These are phyloP conservation scores for Leccinum ochraceum DNA, from an alignment of 768 basidiomycete species.

Conservation along the genomic window DNA sequence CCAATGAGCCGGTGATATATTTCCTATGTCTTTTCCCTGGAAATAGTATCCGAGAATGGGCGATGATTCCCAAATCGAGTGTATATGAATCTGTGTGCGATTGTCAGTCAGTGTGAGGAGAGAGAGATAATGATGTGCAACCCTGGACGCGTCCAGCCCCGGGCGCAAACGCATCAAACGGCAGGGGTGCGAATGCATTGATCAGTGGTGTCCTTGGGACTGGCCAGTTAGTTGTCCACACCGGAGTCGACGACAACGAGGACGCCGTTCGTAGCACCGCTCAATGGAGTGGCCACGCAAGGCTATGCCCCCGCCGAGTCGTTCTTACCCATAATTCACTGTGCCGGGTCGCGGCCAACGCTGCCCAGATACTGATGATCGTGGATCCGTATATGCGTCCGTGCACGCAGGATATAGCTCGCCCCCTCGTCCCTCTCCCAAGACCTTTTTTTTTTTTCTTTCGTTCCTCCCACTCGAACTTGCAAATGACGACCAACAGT, in stretches of 20 bases:
- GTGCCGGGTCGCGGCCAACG: neutral
- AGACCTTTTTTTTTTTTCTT: no score
- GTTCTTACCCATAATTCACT: neutral
- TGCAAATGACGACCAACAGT: neutral
- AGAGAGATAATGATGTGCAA: neutral
- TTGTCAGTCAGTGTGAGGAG: neutral
- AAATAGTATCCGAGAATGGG: neutral
- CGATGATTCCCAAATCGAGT: neutral
- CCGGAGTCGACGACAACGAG: neutral
- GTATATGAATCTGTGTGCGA: neutral
- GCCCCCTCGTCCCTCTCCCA: neutral
- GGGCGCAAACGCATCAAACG: neutral
- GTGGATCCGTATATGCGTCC: neutral
- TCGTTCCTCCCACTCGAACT: neutral
- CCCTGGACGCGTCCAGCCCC: neutral
- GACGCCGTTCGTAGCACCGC: neutral
- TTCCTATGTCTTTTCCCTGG: neutral
- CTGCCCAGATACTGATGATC: slow-evolving; percentile 3
- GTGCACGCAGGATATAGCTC: neutral
- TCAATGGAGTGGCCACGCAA: neutral
- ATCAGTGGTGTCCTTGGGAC: neutral
- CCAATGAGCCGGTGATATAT: neutral
- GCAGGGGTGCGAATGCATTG: neutral
- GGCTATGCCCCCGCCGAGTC: neutral
- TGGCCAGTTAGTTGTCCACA: neutral